These are phyloP conservation scores for Leccinum uliginosum DNA, from an alignment of 768 basidiomycete genomes.

Conservation along the genomic window DNA sequence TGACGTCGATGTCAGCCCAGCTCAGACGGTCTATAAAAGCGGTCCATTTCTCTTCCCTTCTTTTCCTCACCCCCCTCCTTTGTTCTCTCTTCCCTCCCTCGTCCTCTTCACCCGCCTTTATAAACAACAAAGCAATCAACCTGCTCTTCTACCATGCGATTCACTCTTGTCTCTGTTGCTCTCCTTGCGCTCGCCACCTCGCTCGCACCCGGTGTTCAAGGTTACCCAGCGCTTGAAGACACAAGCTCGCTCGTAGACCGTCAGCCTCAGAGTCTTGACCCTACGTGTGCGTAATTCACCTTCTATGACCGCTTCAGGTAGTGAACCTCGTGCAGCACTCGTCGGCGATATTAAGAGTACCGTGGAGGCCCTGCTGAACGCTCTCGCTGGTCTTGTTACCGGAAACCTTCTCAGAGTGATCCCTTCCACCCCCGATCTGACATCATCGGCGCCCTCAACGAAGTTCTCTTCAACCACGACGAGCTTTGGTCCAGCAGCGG, in stretches of 20 bases:
- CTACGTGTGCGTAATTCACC: background rate
- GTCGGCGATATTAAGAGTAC: background rate
- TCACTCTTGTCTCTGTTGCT: conserved; percentile 13
- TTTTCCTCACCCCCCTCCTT: conserved; percentile 12
- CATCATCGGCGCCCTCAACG: background rate
- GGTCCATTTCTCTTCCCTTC: background rate
- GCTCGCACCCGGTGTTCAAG: conserved; percentile 14
- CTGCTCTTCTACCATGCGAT: conserved; percentile 25
- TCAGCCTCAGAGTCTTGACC: fast-evolving
- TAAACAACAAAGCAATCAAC: conserved; percentile 14
- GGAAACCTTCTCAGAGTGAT: background rate
- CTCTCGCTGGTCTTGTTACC: background rate
- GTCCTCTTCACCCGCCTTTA: conserved; percentile 7
- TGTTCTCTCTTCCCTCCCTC: conserved; percentile 1
- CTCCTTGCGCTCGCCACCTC: conserved; percentile 18
- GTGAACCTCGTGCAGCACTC: conserved; percentile 5
- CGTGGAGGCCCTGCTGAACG: fast-evolving
- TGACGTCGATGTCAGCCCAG: conserved; percentile 1
- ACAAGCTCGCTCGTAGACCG: conserved; percentile 3
- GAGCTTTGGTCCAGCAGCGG: background rate
- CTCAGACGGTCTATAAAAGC: conserved; percentile 20
- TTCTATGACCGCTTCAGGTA: background rate
- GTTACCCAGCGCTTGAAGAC: conserved; percentile 10
- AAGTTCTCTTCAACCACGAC: background rate
- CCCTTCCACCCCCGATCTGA: background rate